Base-by-base conservation (phyloP, 2,329 filamentous ascomycete genomes). In the Arthrobotrys conoides region DNA sequence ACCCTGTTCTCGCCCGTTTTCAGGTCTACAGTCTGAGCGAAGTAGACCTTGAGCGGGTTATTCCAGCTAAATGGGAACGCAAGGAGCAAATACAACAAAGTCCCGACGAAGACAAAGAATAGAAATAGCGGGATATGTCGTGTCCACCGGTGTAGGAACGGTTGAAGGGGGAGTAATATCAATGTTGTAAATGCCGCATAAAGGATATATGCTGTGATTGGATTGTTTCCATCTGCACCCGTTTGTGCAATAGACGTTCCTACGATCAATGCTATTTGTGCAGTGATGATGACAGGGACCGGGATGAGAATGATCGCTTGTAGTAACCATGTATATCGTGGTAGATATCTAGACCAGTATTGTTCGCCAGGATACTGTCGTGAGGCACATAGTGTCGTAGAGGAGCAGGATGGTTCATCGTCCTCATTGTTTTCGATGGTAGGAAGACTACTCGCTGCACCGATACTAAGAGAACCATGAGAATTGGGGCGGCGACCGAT, bases 21-120 rank as follows among this genome's bases (percentile, higher is more conserved):
- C 9, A 97, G 88, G 81, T 97, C 89, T 59, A 97, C 87, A 9
- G 89, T 89, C 83, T 99, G 94, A 63, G 92, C 87, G 84, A 98
- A 97, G 84, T 91, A 96, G 59, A 95, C 87, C 84, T 98, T 98
- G 84, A 97, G 90, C 44, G 93, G 89, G 83, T 91, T 92, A 76
- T 90, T 88, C 22, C 89, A 86, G 0, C 93, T 96, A 85, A 98
- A 98, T 0, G 96, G 96, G 84, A 97, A 97, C 0, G 92, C 93
- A 1, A 89, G 85, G 3, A 97, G 88, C 83, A 96, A 97, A 86
- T 97, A 98, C 71, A 94, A 88, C 30, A 96, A 85, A 0, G 93
- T 96, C 33, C 88, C 92, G 24, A 89, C 82, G 79, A 94, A 93
- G 8, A 97, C 86, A 12, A 91, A 83, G 30, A 96, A 87, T 16